Evolutionary conservation across 495 filamentous ascomycete genomes (phyloP).

Genomic region (Talaromyces nanjingensis): DNA sequence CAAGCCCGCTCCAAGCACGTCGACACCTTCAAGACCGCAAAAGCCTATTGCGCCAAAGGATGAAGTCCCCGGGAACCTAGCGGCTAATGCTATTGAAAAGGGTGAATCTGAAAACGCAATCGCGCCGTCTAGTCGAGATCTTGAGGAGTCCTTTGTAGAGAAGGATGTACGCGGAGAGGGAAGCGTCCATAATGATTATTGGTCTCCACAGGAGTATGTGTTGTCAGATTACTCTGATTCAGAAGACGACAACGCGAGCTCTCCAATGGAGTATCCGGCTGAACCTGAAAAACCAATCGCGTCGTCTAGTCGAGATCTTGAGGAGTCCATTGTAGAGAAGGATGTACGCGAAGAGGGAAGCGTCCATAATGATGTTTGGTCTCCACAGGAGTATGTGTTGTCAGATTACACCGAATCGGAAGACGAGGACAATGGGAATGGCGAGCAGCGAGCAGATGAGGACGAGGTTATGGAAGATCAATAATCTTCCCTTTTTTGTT

Average conservation of each 20-base stretch:
- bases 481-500: constrained; percentile 10
- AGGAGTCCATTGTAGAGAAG: constrained; percentile 40
- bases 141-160: constrained; percentile 39
- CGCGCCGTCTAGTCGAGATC: constrained; percentile 17
- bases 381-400: constrained; percentile 17
- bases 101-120: constrained; percentile 14
- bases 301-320: constrained; percentile 18
- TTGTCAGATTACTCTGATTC: constrained; percentile 26
- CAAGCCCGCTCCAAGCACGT: constrained; percentile 27
- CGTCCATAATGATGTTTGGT: constrained; percentile 28
- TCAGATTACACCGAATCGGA: constrained; percentile 35
- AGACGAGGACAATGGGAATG: constrained; percentile 12
- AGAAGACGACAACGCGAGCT: constrained; percentile 11
- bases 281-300: constrained; percentile 16
- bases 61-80: constrained; percentile 20
- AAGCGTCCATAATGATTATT: constrained; percentile 32
- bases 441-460: constrained; percentile 16
- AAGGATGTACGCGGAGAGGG: constrained; percentile 44
- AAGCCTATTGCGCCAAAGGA: constrained; percentile 20
- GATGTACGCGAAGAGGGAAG: constrained; percentile 44
- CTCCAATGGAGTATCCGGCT: constrained; percentile 13
- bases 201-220: constrained; percentile 19
- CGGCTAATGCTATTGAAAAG: constrained; percentile 10
- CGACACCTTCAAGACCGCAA: constrained; percentile 21
- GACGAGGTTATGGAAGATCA: constrained; percentile 30